Percentiles rank a stretch among this genome's conserved stretches.
phyloP scores from a whole-genome alignment of 495 filamentous ascomycete species.

The Xylaria palmicola region DNA sequence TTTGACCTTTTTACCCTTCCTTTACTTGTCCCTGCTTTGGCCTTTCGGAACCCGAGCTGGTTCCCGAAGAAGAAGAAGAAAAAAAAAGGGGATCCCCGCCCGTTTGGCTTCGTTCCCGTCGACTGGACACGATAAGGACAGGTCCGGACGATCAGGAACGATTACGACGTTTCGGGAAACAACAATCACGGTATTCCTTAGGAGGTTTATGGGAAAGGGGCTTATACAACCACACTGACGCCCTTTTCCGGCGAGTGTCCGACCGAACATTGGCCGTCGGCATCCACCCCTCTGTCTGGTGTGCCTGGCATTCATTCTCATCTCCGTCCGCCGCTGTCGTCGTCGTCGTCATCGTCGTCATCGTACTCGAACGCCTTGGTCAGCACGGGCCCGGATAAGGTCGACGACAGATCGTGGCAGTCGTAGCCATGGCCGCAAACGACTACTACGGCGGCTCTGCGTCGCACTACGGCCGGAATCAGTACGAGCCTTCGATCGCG shows the following conservation, averaged over 20 bases:
- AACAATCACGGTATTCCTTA: too few species aligned
- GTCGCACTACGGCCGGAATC: conserved; percentile 26
- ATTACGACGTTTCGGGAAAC: neutral
- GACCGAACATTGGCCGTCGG: neutral
- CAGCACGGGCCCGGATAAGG: neutral
- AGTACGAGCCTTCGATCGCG: conserved; percentile 27
- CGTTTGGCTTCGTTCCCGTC: neutral
- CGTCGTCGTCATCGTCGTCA: neutral
- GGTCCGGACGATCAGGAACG: neutral
- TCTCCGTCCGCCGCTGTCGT: neutral
- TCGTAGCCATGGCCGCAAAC: conserved; percentile 78
- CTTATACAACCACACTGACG: neutral
- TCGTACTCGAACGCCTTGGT: neutral
- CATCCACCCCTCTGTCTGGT: neutral
- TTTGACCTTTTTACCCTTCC: neutral
- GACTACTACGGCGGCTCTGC: conserved; percentile 69
- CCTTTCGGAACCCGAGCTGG: neutral
- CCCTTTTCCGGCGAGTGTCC: neutral
- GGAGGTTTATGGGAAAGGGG: neutral
- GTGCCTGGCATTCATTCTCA: neutral
- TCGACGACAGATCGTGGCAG: neutral
- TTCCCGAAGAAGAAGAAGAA: too few species aligned
- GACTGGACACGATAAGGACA: neutral
- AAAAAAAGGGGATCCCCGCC: neutral
- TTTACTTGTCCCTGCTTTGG: neutral